Base-by-base conservation (phyloP, 2,329 filamentous ascomycete species). In the Hymenoscyphus linearis region DNA sequence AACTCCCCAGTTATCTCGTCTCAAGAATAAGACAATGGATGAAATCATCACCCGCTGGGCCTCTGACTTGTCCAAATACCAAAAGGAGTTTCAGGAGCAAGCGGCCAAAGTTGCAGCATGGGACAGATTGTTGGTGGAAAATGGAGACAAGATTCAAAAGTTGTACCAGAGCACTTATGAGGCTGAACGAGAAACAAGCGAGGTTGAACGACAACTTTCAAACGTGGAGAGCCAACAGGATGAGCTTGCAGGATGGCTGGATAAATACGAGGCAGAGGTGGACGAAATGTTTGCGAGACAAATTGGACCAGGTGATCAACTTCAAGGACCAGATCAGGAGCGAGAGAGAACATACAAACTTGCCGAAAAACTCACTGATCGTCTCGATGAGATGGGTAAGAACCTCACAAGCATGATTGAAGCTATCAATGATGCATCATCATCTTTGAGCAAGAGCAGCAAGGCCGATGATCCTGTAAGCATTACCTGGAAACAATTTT, bases 11-110 rank as follows among this genome's bases (percentile, higher is more conserved):
- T 86, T 96, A 70, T 95, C 93, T 3, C 88, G 95, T 31, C 81
- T 99, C 40, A 96, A 96, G 80, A 96, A 97, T 76, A 98, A 96
- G 78, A 96, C 93, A 0, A 97, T 99, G 90, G 95, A 99, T 72
- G 95, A 99, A 74, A 97, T 99, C 66, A 92, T 99, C 67, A 97
- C 91, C 3, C 87, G 92, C 35, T 99, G 95, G 95, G 95, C 95
- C 1, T 91, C 92, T 0, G 95, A 98, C 72, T 80, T 99, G 56
- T 89, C 92, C 58, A 96, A 96, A 72, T 97, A 99, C 72, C 93
- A 98, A 72, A 96, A 96, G 74, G 91, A 96, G 62, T 99, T 98
- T 78, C 92, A 96, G 73, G 84, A 88, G 36, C 92, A 98, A 74
- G 93, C 96, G 4, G 84, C 87, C 64, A 89, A 92, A 66, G 91